Base-by-base conservation (phyloP, 2,329 filamentous ascomycete genomes). In the Trematosphaeria pertusa region DNA sequence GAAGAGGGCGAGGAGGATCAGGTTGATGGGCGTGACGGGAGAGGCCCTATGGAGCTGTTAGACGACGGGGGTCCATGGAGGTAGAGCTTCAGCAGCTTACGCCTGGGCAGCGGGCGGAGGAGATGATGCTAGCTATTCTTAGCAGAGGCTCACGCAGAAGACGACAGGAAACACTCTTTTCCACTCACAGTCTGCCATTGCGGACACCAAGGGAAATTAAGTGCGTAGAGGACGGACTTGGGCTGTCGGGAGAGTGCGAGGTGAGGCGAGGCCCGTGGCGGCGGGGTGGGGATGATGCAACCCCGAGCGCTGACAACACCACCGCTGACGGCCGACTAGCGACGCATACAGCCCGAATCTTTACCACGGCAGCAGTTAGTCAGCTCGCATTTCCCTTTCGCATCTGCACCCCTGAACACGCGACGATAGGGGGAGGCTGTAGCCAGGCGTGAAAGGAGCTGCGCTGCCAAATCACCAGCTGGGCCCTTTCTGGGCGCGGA, bases 1-100 rank as follows among this genome's bases (percentile, higher is more conserved):
- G 66, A 86, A 81, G 53, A 85, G 75, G 40, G 82, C 77, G 62
- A 84, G 62, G 43, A 87, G 80, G 56, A 85, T 72, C 30, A 86
- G 70, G 70, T 87, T 87, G 59, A 86, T 80, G 22, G 83, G 83
- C 1, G 82, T 81, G 22, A 80, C 76, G 58, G 82, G 74, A 7
- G 80, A 75, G 54, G 79, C 76, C 32, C 82, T 83, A 58, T n/a
- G 43, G 37, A 43, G 34, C 12, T 11, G 50, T 67, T 50, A 65
- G 58, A 46, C 37, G 40, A n/a, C 30, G 34, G 34, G 19, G 14
- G 38, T 38, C 2, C n/a, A 45, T 28, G 18, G n/a, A 33, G 20
- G 31, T 9, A 24, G 20, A 37, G 24, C 26, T 38, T 32, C 32
- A 19, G 22, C 40, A 54, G 60, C 74, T 62, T 75, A 78, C 75